Evolutionary conservation across 2,329 filamentous ascomycete species (phyloP).

Genomic region (Ophiostoma piceae): DNA sequence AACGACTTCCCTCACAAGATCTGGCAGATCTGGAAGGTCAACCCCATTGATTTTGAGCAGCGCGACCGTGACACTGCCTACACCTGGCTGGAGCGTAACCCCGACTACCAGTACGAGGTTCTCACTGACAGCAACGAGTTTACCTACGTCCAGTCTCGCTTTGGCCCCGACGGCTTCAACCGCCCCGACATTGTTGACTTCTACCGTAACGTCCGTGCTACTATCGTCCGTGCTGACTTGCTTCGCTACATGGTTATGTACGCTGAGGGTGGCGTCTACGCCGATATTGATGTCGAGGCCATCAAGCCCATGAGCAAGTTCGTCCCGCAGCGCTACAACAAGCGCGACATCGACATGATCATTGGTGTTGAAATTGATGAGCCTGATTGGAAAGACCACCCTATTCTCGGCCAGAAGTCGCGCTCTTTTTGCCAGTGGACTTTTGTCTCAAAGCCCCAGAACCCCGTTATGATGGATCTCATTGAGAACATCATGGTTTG

Average conservation of each 20-base stretch:
- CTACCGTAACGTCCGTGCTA: conserved; percentile 55
- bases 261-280: conserved; percentile 54
- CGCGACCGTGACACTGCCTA: conserved; percentile 55
- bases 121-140: conserved; percentile 64
- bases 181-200: conserved; percentile 60
- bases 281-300: conserved; percentile 42
- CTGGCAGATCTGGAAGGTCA: conserved; percentile 72
- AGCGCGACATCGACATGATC: conserved; percentile 63
- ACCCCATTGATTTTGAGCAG: conserved; percentile 61
- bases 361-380: conserved; percentile 68
- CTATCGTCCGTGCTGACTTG: conserved; percentile 63
- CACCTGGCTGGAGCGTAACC: conserved; percentile 63
- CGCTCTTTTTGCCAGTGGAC: conserved; percentile 72
- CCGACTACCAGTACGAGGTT: conserved; percentile 61
- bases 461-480: conserved; percentile 62
- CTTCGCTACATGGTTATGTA: conserved; percentile 64
- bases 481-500: conserved; percentile 64
- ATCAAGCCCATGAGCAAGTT: conserved; percentile 43
- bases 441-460: conserved; percentile 62
- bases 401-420: conserved; percentile 62
- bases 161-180: conserved; percentile 59
- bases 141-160: conserved; percentile 63
- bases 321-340: conserved; percentile 58
- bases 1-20: conserved; percentile 60
- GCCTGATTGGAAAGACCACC: conserved; percentile 58